Evolutionary conservation across 169 alveolate genomes (phyloP), one percentile per base, ranked within the genome.

Genomic region (Babesia ovis): DNA sequence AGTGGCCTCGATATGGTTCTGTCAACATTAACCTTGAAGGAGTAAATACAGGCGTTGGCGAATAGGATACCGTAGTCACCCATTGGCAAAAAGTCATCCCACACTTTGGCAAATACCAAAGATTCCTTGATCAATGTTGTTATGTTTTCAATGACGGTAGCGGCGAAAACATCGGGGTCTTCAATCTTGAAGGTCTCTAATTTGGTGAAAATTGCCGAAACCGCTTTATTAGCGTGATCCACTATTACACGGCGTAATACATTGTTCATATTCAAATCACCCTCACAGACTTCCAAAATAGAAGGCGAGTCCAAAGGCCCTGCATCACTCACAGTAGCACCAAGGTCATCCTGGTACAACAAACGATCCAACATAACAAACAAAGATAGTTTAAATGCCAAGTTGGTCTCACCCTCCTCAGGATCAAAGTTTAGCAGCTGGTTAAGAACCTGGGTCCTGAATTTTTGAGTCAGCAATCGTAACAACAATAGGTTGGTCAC

Each of bases 21-120:
- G 14, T 25, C 16, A 31, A 64, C 42, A 31, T 48, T 16, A 22
- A 32, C 14, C 58, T 64, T 77, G 22, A 51, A 56, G 74, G 43
- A 61, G 46, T 57, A 32, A 29, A 77, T 77, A 14, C 74, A 68
- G 50, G 74, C 50, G 41, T 77, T 77, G 31, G 86, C 29, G 51
- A 77, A 68, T 12, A 77, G 58, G 8, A 79, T 22, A 0, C 73
- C 25, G 76, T 57, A 77, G 23, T 77, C 86, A 0, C 73, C 79
- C 51, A 32, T 48, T 5, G 68, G 80, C 58, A 77, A 32, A 58
- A 68, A 77, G 25, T 56, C 60, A 48, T 68, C 73, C 86, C 86
- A 77, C 42, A 68, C 54, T n/a, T 31, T 57, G 20, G 74, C n/a
- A 2, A 59, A 58, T 0, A 14, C 51, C 39, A 62, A 34, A 46